Conservation (phyloP, 177 flowering plant species). For the Vitis hybrid region DNA sequence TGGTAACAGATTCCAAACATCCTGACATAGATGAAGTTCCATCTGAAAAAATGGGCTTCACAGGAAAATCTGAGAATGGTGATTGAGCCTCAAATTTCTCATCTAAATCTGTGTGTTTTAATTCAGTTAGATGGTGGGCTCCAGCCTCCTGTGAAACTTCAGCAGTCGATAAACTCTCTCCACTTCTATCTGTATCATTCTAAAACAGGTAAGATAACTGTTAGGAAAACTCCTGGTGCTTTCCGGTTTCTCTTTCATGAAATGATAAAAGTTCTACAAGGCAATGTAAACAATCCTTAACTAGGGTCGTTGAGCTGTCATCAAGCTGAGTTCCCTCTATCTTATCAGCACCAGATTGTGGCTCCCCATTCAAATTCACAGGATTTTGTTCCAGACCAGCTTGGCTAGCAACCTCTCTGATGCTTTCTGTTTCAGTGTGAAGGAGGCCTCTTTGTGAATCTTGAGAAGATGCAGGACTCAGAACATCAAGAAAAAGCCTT, state of each 20-base stretch:
- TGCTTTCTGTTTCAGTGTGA: conserved; percentile 22
- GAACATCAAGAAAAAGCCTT: conserved; percentile 28
- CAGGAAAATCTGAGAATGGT: conserved; percentile 11
- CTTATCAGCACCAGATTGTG: conserved; percentile 16
- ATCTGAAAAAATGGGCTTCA: conserved; percentile 4
- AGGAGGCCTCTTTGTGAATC: conserved; percentile 23
- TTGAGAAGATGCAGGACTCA: conserved; percentile 40
- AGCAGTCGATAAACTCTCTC: conserved; percentile 25
- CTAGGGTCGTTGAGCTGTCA: conserved; percentile 29
- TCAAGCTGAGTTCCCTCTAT: conserved; percentile 7
- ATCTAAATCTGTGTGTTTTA: conserved; percentile 1
- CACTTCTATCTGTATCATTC: conserved; percentile 44
- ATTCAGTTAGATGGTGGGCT: conserved; percentile 5
- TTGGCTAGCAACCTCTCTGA: conserved; percentile 14
- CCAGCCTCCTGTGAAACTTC: conserved; percentile 17
- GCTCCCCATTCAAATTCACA: background rate
- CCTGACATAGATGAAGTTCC: conserved; percentile 10
- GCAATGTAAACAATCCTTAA: conserved; percentile 35
- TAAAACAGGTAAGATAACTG: conserved; percentile 21
- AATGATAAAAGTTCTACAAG: background rate
- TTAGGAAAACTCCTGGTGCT: conserved; percentile 13
- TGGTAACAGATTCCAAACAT: conserved; percentile 19
- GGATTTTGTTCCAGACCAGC: conserved; percentile 11
- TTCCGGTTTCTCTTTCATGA: background rate
- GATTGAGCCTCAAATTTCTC: conserved; percentile 17